phyloP scores from a whole-genome alignment of 768 basidiomycete species.

The Russula earlei region DNA sequence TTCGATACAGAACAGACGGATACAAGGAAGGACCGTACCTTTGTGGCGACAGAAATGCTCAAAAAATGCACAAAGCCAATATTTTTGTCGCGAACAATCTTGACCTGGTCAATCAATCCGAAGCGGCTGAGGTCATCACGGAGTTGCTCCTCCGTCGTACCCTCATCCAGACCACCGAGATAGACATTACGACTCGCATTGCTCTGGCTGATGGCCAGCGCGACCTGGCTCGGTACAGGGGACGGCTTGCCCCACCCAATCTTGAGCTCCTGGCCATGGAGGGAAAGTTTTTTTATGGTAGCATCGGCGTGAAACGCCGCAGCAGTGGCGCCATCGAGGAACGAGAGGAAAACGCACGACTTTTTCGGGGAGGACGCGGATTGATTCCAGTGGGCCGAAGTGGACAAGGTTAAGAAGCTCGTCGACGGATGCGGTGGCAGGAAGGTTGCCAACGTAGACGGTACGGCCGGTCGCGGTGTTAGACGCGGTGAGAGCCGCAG shows the following conservation, averaged over 20 bases:
- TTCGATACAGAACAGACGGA: neutral
- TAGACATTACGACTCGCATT: constrained; percentile 96
- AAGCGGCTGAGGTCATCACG: constrained; percentile 87
- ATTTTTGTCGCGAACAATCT: constrained; percentile 98
- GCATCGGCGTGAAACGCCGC: constrained; percentile 98
- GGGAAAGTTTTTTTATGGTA: constrained; percentile 81
- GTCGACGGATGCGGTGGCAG: constrained; percentile 91
- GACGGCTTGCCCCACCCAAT: constrained; percentile 98
- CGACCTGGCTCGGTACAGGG: constrained; percentile 77
- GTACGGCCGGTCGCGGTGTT: constrained; percentile 69
- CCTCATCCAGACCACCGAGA: constrained; percentile 86
- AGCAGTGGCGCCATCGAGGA: constrained; percentile 87
- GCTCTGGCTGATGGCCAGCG: constrained; percentile 80
- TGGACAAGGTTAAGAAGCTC: constrained; percentile 96
- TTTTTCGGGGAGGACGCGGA: constrained; percentile 95
- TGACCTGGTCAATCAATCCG: constrained; percentile 97
- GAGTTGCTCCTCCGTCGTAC: constrained; percentile 83
- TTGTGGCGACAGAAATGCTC: constrained; percentile 88
- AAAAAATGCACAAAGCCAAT: constrained; percentile 99
- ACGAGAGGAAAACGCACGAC: constrained; percentile 95
- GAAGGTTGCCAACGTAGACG: constrained; percentile 95
- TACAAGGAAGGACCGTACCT: constrained; percentile 34
- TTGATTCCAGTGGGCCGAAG: constrained; percentile 91
- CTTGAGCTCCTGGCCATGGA: constrained; percentile 94
- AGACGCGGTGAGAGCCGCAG: constrained; percentile 54